A percentile compares a stretch with the other conserved stretches of the same genome.
Evolutionary conservation across 768 basidiomycete species (phyloP).

Genomic region (Fistulinella prunicolor): DNA sequence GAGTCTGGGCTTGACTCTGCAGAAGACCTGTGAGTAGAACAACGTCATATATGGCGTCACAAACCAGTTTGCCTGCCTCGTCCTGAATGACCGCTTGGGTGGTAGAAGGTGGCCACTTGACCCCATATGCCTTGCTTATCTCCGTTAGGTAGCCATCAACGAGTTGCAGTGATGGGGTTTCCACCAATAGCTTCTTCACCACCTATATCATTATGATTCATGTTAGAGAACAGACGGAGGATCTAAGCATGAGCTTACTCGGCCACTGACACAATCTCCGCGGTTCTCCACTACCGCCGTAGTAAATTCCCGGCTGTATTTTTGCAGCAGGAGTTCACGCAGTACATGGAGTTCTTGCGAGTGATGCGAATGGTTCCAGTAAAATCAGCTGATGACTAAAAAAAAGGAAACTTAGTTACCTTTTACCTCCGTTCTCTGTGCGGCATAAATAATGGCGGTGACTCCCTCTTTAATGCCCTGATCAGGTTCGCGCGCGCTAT

Average conservation of each 20-base stretch:
- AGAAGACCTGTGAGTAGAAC: constrained; percentile 3
- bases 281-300: constrained; percentile 83
- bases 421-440: constrained; percentile 88
- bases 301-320: constrained; percentile 91
- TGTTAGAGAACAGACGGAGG: constrained; percentile 1
- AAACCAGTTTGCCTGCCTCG: constrained; percentile 40
- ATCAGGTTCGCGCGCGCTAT: constrained; percentile 80
- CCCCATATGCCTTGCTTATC: constrained; percentile 84
- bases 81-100: constrained; percentile 26
- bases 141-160: constrained; percentile 88
- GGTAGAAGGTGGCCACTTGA: constrained; percentile 56
- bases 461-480: constrained; percentile 84
- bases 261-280: constrained; percentile 74
- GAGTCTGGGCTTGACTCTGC: constrained; percentile 8
- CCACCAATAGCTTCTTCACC: constrained; percentile 64
- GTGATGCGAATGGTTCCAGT: not conserved
- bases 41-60: constrained; percentile 7
- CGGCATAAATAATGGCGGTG: constrained; percentile 84
- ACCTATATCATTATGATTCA: constrained; percentile 40
- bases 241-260: constrained; percentile 47
- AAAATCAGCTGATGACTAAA: constrained; percentile 3
- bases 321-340: constrained; percentile 93
- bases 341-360: constrained; percentile 78
- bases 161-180: constrained; percentile 67
- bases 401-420: constrained; percentile 38